Evolutionary conservation across 306 rosid species (phyloP).

Genomic region (Cicer judaicum): DNA sequence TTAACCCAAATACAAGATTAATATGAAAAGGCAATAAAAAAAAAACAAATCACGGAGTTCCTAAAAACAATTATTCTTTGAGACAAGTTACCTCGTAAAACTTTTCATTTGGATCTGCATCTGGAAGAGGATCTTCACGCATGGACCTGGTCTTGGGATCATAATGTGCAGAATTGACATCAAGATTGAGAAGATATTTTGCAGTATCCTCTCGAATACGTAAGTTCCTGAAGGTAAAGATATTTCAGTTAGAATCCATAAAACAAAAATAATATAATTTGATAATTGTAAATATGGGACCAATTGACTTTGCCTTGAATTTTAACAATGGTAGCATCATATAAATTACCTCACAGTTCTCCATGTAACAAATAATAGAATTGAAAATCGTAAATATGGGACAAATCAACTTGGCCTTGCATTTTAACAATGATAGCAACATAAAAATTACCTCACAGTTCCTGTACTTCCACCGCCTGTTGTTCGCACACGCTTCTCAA

Average conservation of each 20-base stretch:
- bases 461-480: conserved; percentile 84
- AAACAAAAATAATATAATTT: background rate
- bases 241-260: conserved; percentile 8
- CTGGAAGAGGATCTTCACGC: conserved; percentile 80
- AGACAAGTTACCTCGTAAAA: conserved; percentile 54
- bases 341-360: conserved; percentile 43
- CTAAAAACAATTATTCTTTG: background rate
- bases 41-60: background rate
- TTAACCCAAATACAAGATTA: background rate
- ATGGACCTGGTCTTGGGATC: conserved; percentile 61
- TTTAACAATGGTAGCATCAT: too few relatives aligned
- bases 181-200: conserved; percentile 48
- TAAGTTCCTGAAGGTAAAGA: conserved; percentile 41
- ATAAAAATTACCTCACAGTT: conserved; percentile 48
- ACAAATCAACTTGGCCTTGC: background rate
- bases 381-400: background rate
- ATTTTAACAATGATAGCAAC: conserved; percentile 1
- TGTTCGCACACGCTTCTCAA: conserved; percentile 79
- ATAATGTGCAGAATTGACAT: conserved; percentile 42
- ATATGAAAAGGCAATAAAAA: conserved; percentile 2
- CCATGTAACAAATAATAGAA: background rate
- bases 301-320: background rate
- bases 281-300: background rate
- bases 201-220: conserved; percentile 49
- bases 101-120: conserved; percentile 77